Base-by-base conservation (phyloP, 257 asterid species). In the Penstemon eatonii region DNA sequence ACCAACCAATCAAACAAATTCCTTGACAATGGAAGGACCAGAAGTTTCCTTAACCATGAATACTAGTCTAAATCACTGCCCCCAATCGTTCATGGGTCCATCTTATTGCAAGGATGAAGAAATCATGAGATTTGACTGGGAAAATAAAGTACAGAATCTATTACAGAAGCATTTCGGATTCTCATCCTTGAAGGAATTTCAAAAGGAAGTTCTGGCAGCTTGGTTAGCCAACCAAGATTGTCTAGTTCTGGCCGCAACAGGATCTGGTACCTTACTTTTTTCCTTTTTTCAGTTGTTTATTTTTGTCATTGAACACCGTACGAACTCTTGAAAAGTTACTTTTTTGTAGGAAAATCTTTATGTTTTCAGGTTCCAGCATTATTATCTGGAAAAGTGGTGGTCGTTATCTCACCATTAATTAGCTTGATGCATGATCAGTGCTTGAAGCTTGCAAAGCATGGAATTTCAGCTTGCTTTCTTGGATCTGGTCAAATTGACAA, bases 351-450 rank as follows among this genome's bases (percentile, higher is more conserved):
- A 72, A 89, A 89, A 71, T 89, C 95, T 7, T 70, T 87, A 69
- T 89, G 95, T 72, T 87, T 89, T 71, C 95, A 89, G 81, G 61
- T 89, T 59, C 91, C 96, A 46, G 94, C 94, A 55, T 72, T 89
- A 71, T 67, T 89, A 62, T 81, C 90, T 15, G 90, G 95, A 60
- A 86, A 87, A 81, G 89, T 89, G 62, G 92, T 89, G 53, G 81
- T 89, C 7, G 95, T 89, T 67, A 82, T 89, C 75, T 89, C 96
- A 36, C 96, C 96, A 57, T 76, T 89, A 75, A 89, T 89, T 74
- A 87, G 96, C 87, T 85, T 89, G 84, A 89, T 89, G 96, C 92
- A 89, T 56, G 95, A 87, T 74, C 96, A 89, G 67, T 89, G 96
- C 76, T 78, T 89, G 84, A 89, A 83, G 79, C 87, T 89, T 36